A percentile compares a stretch with the other conserved stretches of the same genome.
Conservation (phyloP, 176 grass and related monocot species). For the Triticum dicoccoides region DNA sequence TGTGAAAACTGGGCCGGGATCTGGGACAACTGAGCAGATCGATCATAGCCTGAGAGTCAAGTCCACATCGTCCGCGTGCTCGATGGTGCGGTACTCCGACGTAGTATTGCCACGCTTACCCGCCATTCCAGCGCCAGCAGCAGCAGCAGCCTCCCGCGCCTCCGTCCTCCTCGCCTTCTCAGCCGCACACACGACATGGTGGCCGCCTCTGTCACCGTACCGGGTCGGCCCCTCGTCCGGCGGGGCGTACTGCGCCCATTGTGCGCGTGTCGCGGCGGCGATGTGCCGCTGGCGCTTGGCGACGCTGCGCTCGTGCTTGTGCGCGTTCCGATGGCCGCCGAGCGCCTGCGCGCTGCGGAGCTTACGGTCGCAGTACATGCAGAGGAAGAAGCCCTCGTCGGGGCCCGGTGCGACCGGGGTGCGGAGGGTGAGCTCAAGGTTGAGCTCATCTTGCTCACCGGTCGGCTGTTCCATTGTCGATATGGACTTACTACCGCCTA, state of each 20-base stretch:
- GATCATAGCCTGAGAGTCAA: slow-evolving; percentile 54
- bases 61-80: slow-evolving; percentile 28
- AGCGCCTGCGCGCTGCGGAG: slow-evolving; percentile 88
- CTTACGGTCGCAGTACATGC: slow-evolving; percentile 81
- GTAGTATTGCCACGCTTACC: background rate
- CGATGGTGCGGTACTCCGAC: background rate
- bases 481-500: background rate
- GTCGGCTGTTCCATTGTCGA: slow-evolving; percentile 33
- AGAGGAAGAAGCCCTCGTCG: slow-evolving; percentile 58
- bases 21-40: background rate
- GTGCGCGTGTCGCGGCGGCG: slow-evolving; percentile 19
- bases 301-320: slow-evolving; percentile 85
- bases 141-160: background rate
- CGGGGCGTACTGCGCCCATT: background rate
- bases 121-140: background rate
- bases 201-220: background rate
- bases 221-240: background rate
- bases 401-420: background rate
- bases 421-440: slow-evolving; percentile 51
- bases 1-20: too few relatives aligned
- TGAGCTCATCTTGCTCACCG: slow-evolving; percentile 19
- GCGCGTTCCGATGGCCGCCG: slow-evolving; percentile 92
- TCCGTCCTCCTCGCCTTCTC: slow-evolving; percentile 20
- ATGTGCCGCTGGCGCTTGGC: slow-evolving; percentile 54
- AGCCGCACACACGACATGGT: background rate